These are phyloP conservation scores for Talaromyces sp. DNA, from an alignment of 2,329 filamentous ascomycete genomes.

Conservation along the genomic window DNA sequence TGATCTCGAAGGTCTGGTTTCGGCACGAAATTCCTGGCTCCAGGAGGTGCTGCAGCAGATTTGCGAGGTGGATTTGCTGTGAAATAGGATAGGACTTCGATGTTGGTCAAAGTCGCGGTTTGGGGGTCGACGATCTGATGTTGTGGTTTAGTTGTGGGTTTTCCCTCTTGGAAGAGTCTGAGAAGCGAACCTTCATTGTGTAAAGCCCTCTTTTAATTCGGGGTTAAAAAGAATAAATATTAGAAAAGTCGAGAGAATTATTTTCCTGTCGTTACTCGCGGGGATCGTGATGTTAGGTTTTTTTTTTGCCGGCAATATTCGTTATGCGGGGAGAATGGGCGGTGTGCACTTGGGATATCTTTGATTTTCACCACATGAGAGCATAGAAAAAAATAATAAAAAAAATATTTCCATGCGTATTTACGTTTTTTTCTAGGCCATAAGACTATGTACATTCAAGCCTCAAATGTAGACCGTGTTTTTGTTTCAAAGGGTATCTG, in stretches of 20 bases:
- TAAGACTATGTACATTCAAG: not conserved
- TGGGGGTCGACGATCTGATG: slow-evolving; percentile 14
- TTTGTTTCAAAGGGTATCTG: not conserved
- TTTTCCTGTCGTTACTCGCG: not conserved
- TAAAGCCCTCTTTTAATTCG: not conserved
- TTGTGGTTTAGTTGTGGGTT: not conserved
- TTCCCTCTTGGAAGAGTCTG: not conserved
- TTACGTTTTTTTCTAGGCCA: not conserved
- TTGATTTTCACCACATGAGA: not conserved
- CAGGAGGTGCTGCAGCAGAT: slow-evolving; percentile 35
- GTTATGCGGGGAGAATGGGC: not conserved
- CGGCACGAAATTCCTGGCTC: slow-evolving; percentile 33
- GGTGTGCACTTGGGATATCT: not conserved
- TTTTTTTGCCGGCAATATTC: slow-evolving; percentile 2
- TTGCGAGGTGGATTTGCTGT: slow-evolving; percentile 36
- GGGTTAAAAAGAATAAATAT: not conserved
- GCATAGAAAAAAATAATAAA: not conserved
- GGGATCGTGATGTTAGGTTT: not conserved
- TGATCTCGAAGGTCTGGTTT: slow-evolving; percentile 42
- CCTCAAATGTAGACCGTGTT: not conserved
- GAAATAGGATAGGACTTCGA: slow-evolving; percentile 36
- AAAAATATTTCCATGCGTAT: not conserved
- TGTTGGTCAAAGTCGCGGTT: slow-evolving; percentile 32
- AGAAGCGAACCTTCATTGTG: not conserved
- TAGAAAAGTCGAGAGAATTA: not conserved